Conservation (phyloP, 805 yeast genomes). For the Kuraishia molischiana region DNA sequence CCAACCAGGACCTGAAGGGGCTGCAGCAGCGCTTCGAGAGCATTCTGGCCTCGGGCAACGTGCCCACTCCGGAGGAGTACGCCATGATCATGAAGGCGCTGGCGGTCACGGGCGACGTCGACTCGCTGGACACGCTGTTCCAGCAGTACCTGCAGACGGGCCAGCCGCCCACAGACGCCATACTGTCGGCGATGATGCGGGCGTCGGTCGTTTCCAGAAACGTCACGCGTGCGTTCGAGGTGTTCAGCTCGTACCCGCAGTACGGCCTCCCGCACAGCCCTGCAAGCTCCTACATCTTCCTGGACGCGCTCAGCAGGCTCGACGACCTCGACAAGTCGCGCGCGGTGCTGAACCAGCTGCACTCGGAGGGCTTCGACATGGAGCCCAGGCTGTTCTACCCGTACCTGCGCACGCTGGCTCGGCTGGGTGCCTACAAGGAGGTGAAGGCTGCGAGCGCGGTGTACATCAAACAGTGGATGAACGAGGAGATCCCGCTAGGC, state of each 20-base stretch:
- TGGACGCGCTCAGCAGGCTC: constrained; percentile 24
- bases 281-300: constrained; percentile 22
- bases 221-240: constrained; percentile 22
- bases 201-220: constrained; percentile 27
- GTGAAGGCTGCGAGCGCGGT: not conserved
- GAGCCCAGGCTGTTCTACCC: not conserved
- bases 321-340: constrained; percentile 24
- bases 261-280: constrained; percentile 18
- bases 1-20: constrained; percentile 29
- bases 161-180: constrained; percentile 33
- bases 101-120: constrained; percentile 37
- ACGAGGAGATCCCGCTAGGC: not conserved
- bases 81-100: constrained; percentile 51
- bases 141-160: constrained; percentile 33
- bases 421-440: not conserved
- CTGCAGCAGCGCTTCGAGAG: constrained; percentile 49
- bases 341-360: constrained; percentile 11
- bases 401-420: not conserved
- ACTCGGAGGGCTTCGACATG: not conserved
- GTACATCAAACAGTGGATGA: not conserved
- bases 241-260: constrained; percentile 24
- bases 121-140: constrained; percentile 39
- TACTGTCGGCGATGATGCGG: constrained; percentile 35
- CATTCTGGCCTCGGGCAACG: constrained; percentile 40
- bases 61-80: constrained; percentile 45